Conservation (phyloP, 768 basidiomycete genomes). For the Tricholoma flavovirens region DNA sequence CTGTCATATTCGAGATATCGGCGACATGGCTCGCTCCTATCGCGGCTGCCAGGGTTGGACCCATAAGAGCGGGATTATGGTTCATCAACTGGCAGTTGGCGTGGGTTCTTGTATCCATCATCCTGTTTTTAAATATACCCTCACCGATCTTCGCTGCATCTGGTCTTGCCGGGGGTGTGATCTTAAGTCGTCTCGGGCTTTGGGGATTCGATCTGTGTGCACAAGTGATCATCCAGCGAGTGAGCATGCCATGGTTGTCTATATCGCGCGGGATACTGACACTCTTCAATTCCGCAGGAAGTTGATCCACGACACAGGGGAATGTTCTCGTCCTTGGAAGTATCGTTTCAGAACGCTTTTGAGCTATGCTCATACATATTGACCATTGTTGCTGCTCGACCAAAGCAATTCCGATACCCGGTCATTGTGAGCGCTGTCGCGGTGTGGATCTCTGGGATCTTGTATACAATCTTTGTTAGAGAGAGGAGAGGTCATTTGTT, state of each 20-base stretch:
- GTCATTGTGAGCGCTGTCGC: slow-evolving; percentile 16
- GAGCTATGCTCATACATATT: slow-evolving; percentile 20
- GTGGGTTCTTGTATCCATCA: slow-evolving; percentile 17
- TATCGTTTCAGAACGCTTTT: slow-evolving; percentile 22
- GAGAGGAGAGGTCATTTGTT: slow-evolving; percentile 12
- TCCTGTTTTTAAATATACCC: slow-evolving; percentile 11
- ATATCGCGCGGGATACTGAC: no score
- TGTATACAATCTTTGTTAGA: slow-evolving; percentile 19
- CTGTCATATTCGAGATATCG: slow-evolving; percentile 21
- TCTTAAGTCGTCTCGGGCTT: slow-evolving; percentile 22
- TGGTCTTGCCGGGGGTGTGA: slow-evolving; percentile 17
- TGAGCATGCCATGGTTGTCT: neutral
- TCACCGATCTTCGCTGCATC: slow-evolving; percentile 10
- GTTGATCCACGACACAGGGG: slow-evolving; percentile 17
- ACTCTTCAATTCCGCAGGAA: slow-evolving; percentile 8
- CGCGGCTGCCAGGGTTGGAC: slow-evolving; percentile 17
- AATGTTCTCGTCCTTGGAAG: slow-evolving; percentile 22
- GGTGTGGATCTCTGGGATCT: slow-evolving; percentile 10
- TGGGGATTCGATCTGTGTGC: slow-evolving; percentile 27
- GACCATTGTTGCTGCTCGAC: slow-evolving; percentile 20
- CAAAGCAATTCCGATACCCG: slow-evolving; percentile 23
- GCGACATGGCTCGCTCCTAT: slow-evolving; percentile 24
- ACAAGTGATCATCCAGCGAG: slow-evolving; percentile 23
- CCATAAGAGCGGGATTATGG: slow-evolving; percentile 24
- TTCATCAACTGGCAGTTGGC: slow-evolving; percentile 23